phyloP scores from a whole-genome alignment of 2,329 filamentous ascomycete species.

The Neonectria coccinea region DNA sequence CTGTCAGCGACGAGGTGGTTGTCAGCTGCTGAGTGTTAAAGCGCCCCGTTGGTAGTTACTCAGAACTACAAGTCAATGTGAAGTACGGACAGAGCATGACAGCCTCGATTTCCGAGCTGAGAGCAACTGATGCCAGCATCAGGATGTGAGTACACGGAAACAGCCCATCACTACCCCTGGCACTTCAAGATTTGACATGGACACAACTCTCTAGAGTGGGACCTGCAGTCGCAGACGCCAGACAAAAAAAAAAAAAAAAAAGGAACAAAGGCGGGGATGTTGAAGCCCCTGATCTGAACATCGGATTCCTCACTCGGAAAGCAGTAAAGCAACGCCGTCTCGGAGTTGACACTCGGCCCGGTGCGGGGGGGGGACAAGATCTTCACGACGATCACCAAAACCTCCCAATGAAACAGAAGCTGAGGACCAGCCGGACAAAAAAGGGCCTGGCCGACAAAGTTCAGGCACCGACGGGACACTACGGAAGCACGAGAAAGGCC shows the following conservation, averaged over 20 bases:
- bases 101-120: neutral
- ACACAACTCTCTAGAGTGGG: neutral
- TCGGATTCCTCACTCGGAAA: neutral
- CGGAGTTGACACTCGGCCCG: slow-evolving; percentile 3
- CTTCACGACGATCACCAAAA: neutral
- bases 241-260: neutral
- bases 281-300: neutral
- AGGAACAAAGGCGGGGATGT: neutral
- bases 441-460: neutral
- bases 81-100: neutral
- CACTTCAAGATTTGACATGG: neutral
- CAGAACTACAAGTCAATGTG: neutral
- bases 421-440: neutral
- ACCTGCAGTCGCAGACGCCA: slow-evolving; percentile 4
- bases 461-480: slow-evolving; percentile 2
- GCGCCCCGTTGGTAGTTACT: neutral
- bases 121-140: neutral
- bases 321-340: neutral
- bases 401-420: neutral
- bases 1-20: neutral
- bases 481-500: slow-evolving; percentile 12
- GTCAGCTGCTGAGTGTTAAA: neutral
- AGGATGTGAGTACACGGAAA: neutral
- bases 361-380: neutral
- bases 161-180: neutral